Conservation (phyloP, 257 asterid species). For the Leonotis leonurus region DNA sequence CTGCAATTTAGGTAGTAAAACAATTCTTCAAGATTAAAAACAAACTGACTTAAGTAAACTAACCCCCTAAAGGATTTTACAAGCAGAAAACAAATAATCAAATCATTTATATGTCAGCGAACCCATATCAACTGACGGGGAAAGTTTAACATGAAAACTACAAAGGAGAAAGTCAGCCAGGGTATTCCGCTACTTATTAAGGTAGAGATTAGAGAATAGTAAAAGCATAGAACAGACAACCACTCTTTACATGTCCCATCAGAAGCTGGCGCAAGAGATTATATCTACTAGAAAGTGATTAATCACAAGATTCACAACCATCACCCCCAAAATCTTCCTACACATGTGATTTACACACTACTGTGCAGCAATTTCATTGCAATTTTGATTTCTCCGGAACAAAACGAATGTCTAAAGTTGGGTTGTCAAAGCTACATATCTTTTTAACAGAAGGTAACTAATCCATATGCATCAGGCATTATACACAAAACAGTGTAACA, state of each 20-base stretch:
- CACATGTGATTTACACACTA: not conserved
- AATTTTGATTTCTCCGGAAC: not conserved
- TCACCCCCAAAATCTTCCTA: not conserved
- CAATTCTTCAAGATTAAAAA: not conserved
- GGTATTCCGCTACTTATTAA: not conserved
- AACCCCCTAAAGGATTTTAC: not conserved
- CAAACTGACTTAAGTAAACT: not conserved
- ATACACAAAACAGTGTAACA: not conserved
- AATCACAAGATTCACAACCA: not conserved
- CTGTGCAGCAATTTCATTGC: not conserved
- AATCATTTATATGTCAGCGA: not conserved
- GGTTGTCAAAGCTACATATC: not conserved
- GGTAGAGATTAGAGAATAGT: not conserved
- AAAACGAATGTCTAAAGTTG: not conserved
- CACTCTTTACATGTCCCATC: not conserved
- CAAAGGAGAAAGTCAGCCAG: not conserved
- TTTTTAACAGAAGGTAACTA: not conserved
- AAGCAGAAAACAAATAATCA: not conserved
- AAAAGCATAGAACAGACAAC: not conserved
- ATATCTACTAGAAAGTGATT: not conserved
- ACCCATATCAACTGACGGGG: not conserved
- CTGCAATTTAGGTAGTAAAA: not conserved
- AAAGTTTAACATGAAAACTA: not conserved
- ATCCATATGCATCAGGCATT: not conserved
- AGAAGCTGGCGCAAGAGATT: not conserved